Evolutionary conservation across 371 early-diverging fungal species (phyloP).

Genomic region (Circinella minor): DNA sequence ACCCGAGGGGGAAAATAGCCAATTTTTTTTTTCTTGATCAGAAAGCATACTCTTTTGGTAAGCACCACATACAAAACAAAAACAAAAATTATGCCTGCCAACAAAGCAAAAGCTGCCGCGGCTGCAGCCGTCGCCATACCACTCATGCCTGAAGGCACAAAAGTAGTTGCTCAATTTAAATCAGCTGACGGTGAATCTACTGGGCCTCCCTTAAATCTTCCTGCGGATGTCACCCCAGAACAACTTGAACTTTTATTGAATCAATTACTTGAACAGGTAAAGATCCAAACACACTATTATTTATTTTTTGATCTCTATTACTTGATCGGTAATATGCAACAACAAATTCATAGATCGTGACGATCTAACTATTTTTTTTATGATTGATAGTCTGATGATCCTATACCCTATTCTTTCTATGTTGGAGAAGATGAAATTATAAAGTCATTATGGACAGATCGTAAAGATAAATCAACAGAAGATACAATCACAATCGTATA

Average conservation of each 20-base stretch:
- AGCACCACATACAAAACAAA: not conserved
- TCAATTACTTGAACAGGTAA: constrained; percentile 83
- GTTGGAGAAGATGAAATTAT: constrained; percentile 85
- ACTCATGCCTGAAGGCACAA: constrained; percentile 52
- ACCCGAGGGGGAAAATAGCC: too few species aligned
- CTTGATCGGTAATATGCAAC: too few species aligned
- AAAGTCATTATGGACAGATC: constrained; percentile 74
- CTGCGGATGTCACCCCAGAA: constrained; percentile 82
- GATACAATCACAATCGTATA: constrained; percentile 86
- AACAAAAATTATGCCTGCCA: constrained; percentile 2
- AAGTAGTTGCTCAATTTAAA: constrained; percentile 83
- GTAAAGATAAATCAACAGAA: constrained; percentile 80
- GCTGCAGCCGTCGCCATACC: constrained; percentile 16
- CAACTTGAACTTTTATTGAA: constrained; percentile 89
- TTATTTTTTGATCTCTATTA: not conserved
- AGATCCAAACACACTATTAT: not conserved
- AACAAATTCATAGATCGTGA: not conserved
- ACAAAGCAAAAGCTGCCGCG: constrained; percentile 8
- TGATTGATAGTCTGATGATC: constrained; percentile 67
- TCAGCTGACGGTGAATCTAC: constrained; percentile 80
- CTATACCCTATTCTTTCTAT: constrained; percentile 90
- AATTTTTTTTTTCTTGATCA: not conserved
- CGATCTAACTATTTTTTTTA: not conserved
- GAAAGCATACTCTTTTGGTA: not conserved
- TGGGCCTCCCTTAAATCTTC: constrained; percentile 87